Evolutionary conservation across 2,329 filamentous ascomycete genomes (phyloP).

Genomic region (Paramyrothecium sp.): DNA sequence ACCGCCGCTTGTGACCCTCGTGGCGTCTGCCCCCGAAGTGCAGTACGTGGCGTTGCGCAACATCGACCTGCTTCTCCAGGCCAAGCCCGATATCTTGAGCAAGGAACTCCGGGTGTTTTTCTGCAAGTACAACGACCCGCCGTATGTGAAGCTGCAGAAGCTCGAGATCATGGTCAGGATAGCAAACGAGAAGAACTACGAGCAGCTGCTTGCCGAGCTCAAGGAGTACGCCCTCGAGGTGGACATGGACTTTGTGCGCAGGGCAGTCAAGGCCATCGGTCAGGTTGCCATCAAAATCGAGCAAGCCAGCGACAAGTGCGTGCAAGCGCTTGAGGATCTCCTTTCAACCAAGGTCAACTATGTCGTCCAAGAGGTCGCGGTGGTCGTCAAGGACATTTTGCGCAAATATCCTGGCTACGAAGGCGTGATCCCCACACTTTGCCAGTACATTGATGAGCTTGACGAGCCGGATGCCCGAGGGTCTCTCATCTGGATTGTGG

Average conservation of each 20-base stretch:
- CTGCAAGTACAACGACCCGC: conserved; percentile 99
- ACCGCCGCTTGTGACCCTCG: conserved; percentile 92
- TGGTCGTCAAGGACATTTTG: conserved; percentile 99
- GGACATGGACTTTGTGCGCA: conserved; percentile 97
- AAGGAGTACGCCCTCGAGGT: conserved; percentile 98
- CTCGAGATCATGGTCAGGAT: conserved; percentile 99
- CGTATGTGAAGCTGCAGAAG: conserved; percentile 96
- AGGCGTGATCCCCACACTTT: conserved; percentile 94
- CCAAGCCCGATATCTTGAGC: conserved; percentile 93
- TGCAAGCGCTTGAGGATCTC: conserved; percentile 87
- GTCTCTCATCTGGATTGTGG: conserved; percentile 96
- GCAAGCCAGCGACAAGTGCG: conserved; percentile 89
- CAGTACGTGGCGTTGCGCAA: conserved; percentile 96
- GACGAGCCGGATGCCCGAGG: conserved; percentile 91
- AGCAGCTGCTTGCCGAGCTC: conserved; percentile 88
- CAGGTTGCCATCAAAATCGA: conserved; percentile 99
- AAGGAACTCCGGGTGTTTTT: conserved; percentile 99
- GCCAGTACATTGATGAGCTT: conserved; percentile 93
- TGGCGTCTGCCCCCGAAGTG: conserved; percentile 93
- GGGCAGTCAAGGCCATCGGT: conserved; percentile 92
- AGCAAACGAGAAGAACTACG: conserved; percentile 94
- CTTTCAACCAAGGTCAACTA: conserved; percentile 99
- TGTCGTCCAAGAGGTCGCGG: conserved; percentile 94
- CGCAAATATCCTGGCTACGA: conserved; percentile 97
- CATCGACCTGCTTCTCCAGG: conserved; percentile 92